These are phyloP conservation scores for Cyberlindnera euphorbiae DNA, from an alignment of 805 yeast genomes.

Conservation along the genomic window DNA sequence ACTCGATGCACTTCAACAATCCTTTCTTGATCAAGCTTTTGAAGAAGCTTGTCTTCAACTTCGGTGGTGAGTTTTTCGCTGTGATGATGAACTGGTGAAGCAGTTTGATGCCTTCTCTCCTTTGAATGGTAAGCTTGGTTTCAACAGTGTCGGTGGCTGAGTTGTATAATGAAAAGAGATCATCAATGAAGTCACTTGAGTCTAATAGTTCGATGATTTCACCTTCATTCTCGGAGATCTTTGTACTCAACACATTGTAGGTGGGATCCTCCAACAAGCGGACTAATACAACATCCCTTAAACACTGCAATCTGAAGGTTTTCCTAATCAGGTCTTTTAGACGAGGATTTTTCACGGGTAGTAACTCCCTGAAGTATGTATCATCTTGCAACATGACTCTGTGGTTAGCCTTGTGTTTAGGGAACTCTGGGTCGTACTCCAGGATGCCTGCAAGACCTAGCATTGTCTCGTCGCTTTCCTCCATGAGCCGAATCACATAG, in stretches of 20 bases:
- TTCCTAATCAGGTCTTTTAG: conserved; percentile 56
- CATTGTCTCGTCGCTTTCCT: conserved; percentile 43
- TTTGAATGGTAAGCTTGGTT: conserved; percentile 24
- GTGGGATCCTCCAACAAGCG: conserved; percentile 79
- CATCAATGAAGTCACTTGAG: conserved; percentile 46
- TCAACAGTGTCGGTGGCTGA: background rate
- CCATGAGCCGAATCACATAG: conserved; percentile 50
- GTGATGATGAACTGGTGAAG: conserved; percentile 75
- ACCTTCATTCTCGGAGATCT: conserved; percentile 66
- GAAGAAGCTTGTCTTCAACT: conserved; percentile 63
- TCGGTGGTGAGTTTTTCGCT: conserved; percentile 58
- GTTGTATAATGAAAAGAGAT: conserved; percentile 55
- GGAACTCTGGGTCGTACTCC: conserved; percentile 88
- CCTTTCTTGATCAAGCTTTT: conserved; percentile 61
- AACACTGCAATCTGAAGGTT: conserved; percentile 73
- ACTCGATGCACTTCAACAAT: conserved; percentile 61
- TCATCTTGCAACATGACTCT: conserved; percentile 57
- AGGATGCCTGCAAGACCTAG: conserved; percentile 69
- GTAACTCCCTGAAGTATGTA: conserved; percentile 62
- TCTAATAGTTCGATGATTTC: conserved; percentile 58
- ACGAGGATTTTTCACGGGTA: conserved; percentile 51
- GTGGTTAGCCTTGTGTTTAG: conserved; percentile 74
- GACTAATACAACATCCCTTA: conserved; percentile 84
- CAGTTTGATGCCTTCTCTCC: conserved; percentile 70
- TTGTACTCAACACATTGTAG: conserved; percentile 57